Evolutionary conservation across 106 monocot species (phyloP).

Genomic region (Iris macrosiphon): DNA sequence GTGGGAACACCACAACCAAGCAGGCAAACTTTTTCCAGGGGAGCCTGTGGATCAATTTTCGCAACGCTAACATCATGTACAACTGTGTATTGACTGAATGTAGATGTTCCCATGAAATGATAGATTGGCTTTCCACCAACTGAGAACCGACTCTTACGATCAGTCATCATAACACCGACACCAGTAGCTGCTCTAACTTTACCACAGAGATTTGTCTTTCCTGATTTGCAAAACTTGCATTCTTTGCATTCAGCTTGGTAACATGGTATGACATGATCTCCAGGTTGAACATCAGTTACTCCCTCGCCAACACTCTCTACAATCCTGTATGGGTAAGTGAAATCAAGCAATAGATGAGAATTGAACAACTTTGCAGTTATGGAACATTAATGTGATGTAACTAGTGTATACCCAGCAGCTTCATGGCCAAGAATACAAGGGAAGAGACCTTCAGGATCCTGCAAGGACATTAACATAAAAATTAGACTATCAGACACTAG

Average conservation of each 20-base stretch:
- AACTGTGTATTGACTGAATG: slow-evolving; percentile 97
- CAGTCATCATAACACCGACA: slow-evolving; percentile 96
- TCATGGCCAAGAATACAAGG: slow-evolving; percentile 99
- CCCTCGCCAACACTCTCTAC: slow-evolving; percentile 99
- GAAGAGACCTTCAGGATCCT: slow-evolving; percentile 99
- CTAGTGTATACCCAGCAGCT: slow-evolving; percentile 74
- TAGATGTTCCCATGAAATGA: slow-evolving; percentile 99
- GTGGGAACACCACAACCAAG: slow-evolving; percentile 98
- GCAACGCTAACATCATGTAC: slow-evolving; percentile 99
- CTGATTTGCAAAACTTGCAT: slow-evolving; percentile 97
- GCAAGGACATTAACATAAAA: slow-evolving; percentile 13
- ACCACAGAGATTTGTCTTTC: slow-evolving; percentile 96
- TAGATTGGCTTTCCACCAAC: slow-evolving; percentile 85
- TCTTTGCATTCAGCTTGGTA: slow-evolving; percentile 98
- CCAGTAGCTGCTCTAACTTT: slow-evolving; percentile 95
- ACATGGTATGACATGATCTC: slow-evolving; percentile 99
- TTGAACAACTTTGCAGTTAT: neutral
- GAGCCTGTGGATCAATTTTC: slow-evolving; percentile 86
- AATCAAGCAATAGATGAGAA: too few species aligned
- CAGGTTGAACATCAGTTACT: slow-evolving; percentile 94
- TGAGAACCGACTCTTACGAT: slow-evolving; percentile 86
- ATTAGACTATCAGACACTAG: neutral
- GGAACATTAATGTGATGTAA: neutral
- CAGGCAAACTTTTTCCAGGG: slow-evolving; percentile 91
- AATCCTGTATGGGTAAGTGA: slow-evolving; percentile 41